Base-by-base conservation (phyloP, 345 rosid genomes). In the Salix koriyanagi region DNA sequence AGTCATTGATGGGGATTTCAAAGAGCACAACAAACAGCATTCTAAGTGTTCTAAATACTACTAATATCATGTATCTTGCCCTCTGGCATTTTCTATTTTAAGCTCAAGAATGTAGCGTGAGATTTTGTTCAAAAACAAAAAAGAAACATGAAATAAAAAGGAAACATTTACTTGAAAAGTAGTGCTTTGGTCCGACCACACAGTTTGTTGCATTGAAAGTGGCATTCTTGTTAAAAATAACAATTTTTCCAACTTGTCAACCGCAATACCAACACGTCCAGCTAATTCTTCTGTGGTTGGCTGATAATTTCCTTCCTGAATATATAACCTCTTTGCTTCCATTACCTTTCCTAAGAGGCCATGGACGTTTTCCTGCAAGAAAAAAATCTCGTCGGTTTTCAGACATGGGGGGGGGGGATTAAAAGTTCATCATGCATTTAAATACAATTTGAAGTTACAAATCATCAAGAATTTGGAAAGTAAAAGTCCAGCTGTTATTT, bases 181-280 rank as follows among this genome's bases (percentile, higher is more conserved):
- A 67, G 88, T 90, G 58, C 79, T 88, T 78, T 90, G 95, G 82
- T 90, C 97, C 64, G 88, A 19, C 95, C 97, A 92, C 69, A 92
- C 88, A 67, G 91, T 81, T 44, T 86, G 91, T 80, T 94, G 94
- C 86, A 91, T 73, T 39, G 97, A 94, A 28, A 85, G 77, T 34
- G 98, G 97, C 60, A 72, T 79, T 86, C 92, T 90, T 71, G 97
- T 77, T 30, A 79, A 52, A 37, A 67, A 78, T 12, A 85, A 75
- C 74, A 94, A 80, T 52, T 77, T 90, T 70, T 87, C 90, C 75
- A 94, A 79, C 83, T 81, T 89, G 23, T 81, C 88, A 61, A 85
- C 88, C 7, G 97, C 80, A 48, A 91, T 87, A 25, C 97, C 97
- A 62, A 84, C 90, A 69, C 90, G 91, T 48, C 85, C 76, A 11